Conservation (phyloP, 108 stramenopile species). For the Craspedostauros australis region DNA sequence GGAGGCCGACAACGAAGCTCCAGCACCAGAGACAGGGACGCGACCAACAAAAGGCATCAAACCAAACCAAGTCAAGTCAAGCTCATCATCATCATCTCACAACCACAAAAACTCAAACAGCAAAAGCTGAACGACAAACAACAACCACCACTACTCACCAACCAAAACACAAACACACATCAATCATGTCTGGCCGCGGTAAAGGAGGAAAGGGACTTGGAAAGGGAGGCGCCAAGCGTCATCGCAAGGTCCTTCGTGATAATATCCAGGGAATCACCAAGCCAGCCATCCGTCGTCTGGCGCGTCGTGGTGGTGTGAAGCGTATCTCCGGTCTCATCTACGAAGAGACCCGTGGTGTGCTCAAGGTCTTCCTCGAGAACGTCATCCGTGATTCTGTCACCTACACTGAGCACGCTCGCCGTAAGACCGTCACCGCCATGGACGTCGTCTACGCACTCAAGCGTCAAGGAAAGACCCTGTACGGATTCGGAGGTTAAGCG, state of each 20-base stretch:
- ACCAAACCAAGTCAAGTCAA: too few relatives aligned
- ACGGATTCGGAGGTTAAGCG: conserved; percentile 93
- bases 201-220: conserved; percentile 90
- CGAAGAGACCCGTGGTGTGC: conserved; percentile 90
- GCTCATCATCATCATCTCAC: background rate
- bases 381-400: conserved; percentile 86
- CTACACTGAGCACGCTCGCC: conserved; percentile 91
- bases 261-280: conserved; percentile 99
- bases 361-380: conserved; percentile 88
- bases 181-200: conserved; percentile 72
- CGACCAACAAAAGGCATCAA: too few relatives aligned
- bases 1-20: too few relatives aligned
- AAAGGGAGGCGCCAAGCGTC: conserved; percentile 96
- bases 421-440: conserved; percentile 92
- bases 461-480: conserved; percentile 97
- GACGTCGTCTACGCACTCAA: conserved; percentile 96
- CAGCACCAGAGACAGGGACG: too few relatives aligned
- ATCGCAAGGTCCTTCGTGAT: conserved; percentile 96
- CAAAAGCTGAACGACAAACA: conserved; percentile 2
- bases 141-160: background rate
- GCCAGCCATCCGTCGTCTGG: conserved; percentile 98
- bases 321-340: conserved; percentile 99
- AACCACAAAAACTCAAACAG: background rate
- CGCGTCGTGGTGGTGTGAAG: conserved; percentile 99
- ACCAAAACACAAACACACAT: conserved; percentile 18